These are phyloP conservation scores for Anthoceros angustus DNA, from an alignment of 225 moss, liverwort and hornwort genomes.

Conservation along the genomic window DNA sequence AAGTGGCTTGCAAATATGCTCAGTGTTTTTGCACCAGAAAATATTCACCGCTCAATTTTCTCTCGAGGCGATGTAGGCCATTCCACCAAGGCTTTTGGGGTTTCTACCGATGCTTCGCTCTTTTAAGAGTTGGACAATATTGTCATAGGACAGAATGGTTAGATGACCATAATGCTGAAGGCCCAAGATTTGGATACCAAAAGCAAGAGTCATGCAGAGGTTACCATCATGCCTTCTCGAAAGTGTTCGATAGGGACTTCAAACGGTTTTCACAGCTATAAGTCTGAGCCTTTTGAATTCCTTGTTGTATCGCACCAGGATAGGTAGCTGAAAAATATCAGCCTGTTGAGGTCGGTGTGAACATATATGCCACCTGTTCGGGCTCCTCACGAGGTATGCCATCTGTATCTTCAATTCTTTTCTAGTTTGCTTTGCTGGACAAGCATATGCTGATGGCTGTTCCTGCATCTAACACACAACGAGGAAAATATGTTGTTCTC, in stretches of 20 bases:
- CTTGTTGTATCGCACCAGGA: slow-evolving; percentile 49
- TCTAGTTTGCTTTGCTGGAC: too few species aligned
- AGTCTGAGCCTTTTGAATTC: slow-evolving; percentile 56
- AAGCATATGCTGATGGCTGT: too few species aligned
- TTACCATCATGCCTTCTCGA: slow-evolving; percentile 47
- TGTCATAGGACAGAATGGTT: slow-evolving; percentile 21
- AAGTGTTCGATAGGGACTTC: slow-evolving; percentile 25
- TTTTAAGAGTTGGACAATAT: slow-evolving; percentile 26
- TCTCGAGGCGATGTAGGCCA: slow-evolving; percentile 5
- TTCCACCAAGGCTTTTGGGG: slow-evolving; percentile 40
- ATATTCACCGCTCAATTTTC: slow-evolving; percentile 51
- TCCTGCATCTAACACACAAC: too few species aligned
- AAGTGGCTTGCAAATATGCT: slow-evolving; percentile 52
- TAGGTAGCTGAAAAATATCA: slow-evolving; percentile 38
- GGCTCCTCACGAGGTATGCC: slow-evolving; percentile 68
- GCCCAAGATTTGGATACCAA: slow-evolving; percentile 42
- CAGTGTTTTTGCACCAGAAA: slow-evolving; percentile 56
- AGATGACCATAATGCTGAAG: slow-evolving; percentile 20
- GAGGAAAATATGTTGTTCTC: too few species aligned
- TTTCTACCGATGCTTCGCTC: slow-evolving; percentile 53
- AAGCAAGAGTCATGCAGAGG: slow-evolving; percentile 45
- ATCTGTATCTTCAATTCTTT: not conserved
- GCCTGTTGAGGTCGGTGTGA: slow-evolving; percentile 59
- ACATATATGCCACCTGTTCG: slow-evolving; percentile 67
- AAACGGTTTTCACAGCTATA: slow-evolving; percentile 31